A percentile compares a stretch with the other conserved stretches of the same genome.
phyloP scores from a whole-genome alignment of 257 asterid species.

The Solanum corneliomulleri region DNA sequence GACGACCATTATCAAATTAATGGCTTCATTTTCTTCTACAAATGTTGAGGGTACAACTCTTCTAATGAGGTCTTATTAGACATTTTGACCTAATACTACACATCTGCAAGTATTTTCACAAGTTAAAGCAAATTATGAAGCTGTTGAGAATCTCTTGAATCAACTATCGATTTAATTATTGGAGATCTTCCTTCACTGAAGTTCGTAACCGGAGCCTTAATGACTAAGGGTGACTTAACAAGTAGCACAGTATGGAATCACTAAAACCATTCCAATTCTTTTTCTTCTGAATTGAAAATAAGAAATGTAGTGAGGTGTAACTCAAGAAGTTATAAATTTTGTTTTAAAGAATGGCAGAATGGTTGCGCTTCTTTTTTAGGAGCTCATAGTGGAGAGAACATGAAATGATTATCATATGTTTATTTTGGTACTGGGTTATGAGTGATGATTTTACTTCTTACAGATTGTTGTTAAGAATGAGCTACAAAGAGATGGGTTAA shows the following conservation, averaged over 20 bases:
- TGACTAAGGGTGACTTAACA: slow-evolving; percentile 77
- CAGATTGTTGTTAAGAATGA: neutral
- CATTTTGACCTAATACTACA: neutral
- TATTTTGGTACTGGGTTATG: neutral
- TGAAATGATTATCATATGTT: neutral
- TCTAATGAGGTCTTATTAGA: slow-evolving; percentile 12
- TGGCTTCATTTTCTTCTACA: slow-evolving; percentile 92
- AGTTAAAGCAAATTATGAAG: slow-evolving; percentile 87
- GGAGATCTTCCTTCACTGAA: slow-evolving; percentile 95
- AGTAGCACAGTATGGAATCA: slow-evolving; percentile 50
- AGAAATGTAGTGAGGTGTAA: neutral
- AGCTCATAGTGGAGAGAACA: neutral
- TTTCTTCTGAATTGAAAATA: neutral
- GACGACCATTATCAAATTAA: slow-evolving; percentile 82
- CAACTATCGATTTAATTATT: slow-evolving; percentile 80
- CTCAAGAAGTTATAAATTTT: neutral
- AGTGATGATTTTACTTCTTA: neutral
- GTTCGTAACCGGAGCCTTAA: slow-evolving; percentile 64
- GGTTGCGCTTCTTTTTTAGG: neutral
- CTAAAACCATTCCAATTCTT: neutral
- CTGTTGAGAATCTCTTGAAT: slow-evolving; percentile 71
- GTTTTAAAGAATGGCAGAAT: neutral
- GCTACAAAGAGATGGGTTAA: neutral
- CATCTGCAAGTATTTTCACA: slow-evolving; percentile 71
- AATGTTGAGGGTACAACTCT: slow-evolving; percentile 84